A percentile compares a stretch with the other conserved stretches of the same genome.
Evolutionary conservation across 1,284 basidiomycete genomes (phyloP).

Genomic region (Pulveroboletus sp.): DNA sequence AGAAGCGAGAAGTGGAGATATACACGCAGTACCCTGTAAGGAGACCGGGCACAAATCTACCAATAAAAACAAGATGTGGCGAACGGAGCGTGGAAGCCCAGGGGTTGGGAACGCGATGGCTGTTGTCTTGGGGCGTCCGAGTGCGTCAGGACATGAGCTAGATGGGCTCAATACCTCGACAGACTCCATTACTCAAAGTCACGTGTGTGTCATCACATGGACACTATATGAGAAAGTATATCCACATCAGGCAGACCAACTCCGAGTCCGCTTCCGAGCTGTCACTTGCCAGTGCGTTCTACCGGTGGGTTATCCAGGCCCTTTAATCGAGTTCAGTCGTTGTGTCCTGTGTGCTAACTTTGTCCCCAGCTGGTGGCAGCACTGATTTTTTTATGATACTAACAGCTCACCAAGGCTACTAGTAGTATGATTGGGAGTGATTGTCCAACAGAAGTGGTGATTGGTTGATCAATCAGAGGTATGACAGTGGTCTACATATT

Average conservation of each 20-base stretch:
- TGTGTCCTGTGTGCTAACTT: too few species aligned
- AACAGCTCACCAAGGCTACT: not conserved
- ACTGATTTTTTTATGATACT: too few species aligned
- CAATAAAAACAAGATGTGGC: constrained; percentile 31
- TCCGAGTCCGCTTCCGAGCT: too few species aligned
- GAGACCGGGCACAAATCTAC: constrained; percentile 10
- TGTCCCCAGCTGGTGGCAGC: too few species aligned
- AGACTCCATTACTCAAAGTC: constrained; percentile 22
- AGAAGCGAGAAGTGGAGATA: constrained; percentile 15
- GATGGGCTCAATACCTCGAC: constrained; percentile 19
- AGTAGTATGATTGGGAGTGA: not conserved
- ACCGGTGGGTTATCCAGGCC: too few species aligned
- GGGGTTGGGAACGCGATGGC: constrained; percentile 7
- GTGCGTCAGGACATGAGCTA: constrained; percentile 31
- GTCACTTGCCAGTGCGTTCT: too few species aligned
- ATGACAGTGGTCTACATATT: not conserved
- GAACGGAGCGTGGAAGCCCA: constrained; percentile 17
- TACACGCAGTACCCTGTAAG: constrained; percentile 14
- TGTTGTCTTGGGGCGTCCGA: constrained; percentile 15
- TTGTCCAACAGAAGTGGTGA: not conserved
- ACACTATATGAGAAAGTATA: constrained; percentile 11
- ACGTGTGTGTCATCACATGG: constrained; percentile 24
- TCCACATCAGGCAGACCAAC: constrained; percentile 7
- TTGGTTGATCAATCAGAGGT: constrained; percentile 1
- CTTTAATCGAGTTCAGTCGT: too few species aligned